Percentiles rank a stretch among this genome's conserved stretches.
Evolutionary conservation across 2,329 filamentous ascomycete species (phyloP).

Genomic region (Aspergillus fijiensis): DNA sequence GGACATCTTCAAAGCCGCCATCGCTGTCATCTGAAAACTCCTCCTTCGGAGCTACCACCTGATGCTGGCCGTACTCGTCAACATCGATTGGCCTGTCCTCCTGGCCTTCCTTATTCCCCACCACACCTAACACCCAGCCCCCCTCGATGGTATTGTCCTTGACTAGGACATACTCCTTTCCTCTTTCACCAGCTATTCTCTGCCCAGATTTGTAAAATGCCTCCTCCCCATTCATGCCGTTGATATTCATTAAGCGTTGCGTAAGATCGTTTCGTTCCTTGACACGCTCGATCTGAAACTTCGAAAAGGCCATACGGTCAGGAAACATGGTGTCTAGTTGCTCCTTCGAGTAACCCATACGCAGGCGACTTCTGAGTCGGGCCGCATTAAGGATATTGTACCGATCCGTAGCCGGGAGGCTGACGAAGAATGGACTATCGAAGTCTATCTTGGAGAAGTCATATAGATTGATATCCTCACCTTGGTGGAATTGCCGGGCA

Average conservation of each 20-base stretch:
- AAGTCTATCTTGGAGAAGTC: constrained; percentile 99
- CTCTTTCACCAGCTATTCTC: constrained; percentile 67
- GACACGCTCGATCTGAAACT: constrained; percentile 93
- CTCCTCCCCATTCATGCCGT: constrained; percentile 80
- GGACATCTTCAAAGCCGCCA: constrained; percentile 86
- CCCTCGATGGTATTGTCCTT: constrained; percentile 94
- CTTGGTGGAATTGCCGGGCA: constrained; percentile 84
- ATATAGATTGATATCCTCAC: constrained; percentile 84
- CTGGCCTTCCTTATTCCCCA: constrained; percentile 79
- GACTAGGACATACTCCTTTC: constrained; percentile 91
- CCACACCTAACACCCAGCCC: constrained; percentile 92
- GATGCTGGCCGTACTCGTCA: constrained; percentile 59
- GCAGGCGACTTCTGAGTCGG: constrained; percentile 76
- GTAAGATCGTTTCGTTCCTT: constrained; percentile 91
- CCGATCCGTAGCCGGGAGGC: constrained; percentile 81
- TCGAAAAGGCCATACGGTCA: constrained; percentile 93
- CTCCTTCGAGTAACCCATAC: constrained; percentile 96
- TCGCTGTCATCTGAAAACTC: constrained; percentile 65
- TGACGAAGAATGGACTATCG: constrained; percentile 91
- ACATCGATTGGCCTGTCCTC: constrained; percentile 90
- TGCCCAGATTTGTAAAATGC: constrained; percentile 63
- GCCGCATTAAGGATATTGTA: constrained; percentile 98
- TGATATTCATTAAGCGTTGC: constrained; percentile 89
- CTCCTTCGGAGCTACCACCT: constrained; percentile 55
- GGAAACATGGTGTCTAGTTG: constrained; percentile 97